Evolutionary conservation across 257 asterid genomes (phyloP).

Genomic region (Jacaranda mimosifolia): DNA sequence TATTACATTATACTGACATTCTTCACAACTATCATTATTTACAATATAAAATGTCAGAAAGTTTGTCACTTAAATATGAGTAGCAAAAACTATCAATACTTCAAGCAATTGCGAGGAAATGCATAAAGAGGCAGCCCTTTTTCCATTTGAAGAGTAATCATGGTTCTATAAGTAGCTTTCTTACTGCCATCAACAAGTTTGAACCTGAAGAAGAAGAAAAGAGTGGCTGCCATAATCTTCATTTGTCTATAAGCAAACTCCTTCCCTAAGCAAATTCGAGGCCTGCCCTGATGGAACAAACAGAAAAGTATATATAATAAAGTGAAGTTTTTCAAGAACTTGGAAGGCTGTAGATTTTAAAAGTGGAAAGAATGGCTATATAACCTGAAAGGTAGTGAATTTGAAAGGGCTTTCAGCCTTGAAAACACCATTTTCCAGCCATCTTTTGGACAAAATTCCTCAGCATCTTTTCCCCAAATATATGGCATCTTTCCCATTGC

Average conservation of each 20-base stretch:
- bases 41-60: too few relatives aligned
- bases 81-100: background rate
- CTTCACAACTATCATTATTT: too few relatives aligned
- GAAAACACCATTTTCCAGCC: constrained; percentile 62
- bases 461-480: constrained; percentile 72
- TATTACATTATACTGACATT: too few relatives aligned
- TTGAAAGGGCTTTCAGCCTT: constrained; percentile 60
- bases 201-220: constrained; percentile 32
- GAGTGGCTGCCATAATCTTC: constrained; percentile 46
- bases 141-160: constrained; percentile 49
- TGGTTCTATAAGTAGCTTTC: constrained; percentile 41
- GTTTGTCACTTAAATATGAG: background rate
- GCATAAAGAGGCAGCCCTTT: constrained; percentile 38
- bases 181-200: constrained; percentile 37
- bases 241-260: constrained; percentile 46
- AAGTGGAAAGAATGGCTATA: constrained; percentile 27
- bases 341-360: constrained; percentile 58
- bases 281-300: constrained; percentile 38
- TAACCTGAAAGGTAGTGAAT: constrained; percentile 65
- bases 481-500: constrained; percentile 76
- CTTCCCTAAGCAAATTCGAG: constrained; percentile 46
- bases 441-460: constrained; percentile 64
- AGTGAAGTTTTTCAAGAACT: constrained; percentile 22
- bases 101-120: constrained; percentile 20
- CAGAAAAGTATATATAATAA: background rate